Evolutionary conservation across 106 monocot genomes (phyloP).

Genomic region (Allium sativum): DNA sequence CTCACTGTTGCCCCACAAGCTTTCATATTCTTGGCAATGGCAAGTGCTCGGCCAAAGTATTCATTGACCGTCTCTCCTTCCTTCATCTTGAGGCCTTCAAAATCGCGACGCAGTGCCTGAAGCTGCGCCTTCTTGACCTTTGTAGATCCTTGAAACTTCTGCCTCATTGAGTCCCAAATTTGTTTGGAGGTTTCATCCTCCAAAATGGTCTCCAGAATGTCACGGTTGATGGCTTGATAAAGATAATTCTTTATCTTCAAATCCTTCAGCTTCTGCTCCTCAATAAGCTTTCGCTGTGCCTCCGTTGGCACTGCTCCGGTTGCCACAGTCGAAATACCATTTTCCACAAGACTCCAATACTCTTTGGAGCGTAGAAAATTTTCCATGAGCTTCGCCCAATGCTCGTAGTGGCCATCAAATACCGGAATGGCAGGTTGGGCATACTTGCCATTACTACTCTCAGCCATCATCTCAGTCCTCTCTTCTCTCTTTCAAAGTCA

Average conservation of each 20-base stretch:
- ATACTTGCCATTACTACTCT: not conserved
- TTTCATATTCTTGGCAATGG: not conserved
- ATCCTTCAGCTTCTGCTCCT: not conserved
- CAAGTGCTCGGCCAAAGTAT: not conserved
- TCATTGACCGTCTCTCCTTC: not conserved
- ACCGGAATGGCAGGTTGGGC: not conserved
- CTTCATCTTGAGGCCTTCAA: not conserved
- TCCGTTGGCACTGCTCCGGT: not conserved
- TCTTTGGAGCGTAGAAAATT: slow-evolving; percentile 6
- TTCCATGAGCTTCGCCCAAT: not conserved
- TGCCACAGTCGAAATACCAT: not conserved
- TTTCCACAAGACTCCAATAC: not conserved
- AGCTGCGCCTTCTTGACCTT: not conserved
- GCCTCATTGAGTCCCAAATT: slow-evolving; percentile 2
- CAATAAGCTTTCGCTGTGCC: not conserved
- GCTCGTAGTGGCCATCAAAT: not conserved
- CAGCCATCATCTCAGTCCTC: not conserved
- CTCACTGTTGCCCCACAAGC: not conserved
- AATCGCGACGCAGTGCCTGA: not conserved
- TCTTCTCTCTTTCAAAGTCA: not conserved
- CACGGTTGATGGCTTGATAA: not conserved
- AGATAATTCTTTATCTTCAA: slow-evolving; percentile 8
- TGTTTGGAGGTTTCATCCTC: slow-evolving; percentile 1
- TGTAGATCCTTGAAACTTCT: not conserved
- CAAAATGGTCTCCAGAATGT: slow-evolving; percentile 1